A percentile compares a stretch with the other conserved stretches of the same genome.
Evolutionary conservation across 148 eudicot species (phyloP).

Genomic region (Gaultheria prostrata): DNA sequence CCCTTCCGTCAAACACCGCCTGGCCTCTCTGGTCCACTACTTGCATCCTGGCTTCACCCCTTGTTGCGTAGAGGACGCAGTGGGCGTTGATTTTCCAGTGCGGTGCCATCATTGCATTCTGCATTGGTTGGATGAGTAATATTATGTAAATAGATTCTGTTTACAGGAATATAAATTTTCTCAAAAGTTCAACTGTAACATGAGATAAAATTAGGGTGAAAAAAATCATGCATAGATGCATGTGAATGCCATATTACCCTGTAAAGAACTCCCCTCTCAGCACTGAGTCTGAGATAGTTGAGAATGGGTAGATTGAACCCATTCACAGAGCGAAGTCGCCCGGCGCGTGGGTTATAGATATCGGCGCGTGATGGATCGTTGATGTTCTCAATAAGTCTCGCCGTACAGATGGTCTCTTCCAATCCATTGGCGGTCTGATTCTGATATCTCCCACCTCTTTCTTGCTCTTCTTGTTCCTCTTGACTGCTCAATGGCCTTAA

Average conservation of each 20-base stretch:
- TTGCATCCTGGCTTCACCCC: constrained; percentile 23
- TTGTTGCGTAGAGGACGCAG: no score
- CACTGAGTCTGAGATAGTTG: constrained; percentile 16
- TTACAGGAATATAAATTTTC: no score
- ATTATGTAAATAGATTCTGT: no score
- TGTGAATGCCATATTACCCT: not conserved
- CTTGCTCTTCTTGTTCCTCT: constrained; percentile 17
- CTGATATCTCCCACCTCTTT: not conserved
- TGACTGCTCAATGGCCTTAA: constrained; percentile 37
- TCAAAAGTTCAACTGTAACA: no score
- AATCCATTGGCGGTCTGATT: constrained; percentile 35
- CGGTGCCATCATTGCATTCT: no score
- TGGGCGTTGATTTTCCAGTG: not conserved
- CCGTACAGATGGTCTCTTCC: constrained; percentile 66
- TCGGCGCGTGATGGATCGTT: constrained; percentile 56
- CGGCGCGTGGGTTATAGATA: constrained; percentile 61
- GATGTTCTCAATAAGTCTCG: constrained; percentile 46
- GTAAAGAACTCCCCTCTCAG: no score
- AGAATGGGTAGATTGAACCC: constrained; percentile 67
- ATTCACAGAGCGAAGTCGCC: constrained; percentile 49
- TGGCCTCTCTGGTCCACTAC: constrained; percentile 57
- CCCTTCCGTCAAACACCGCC: constrained; percentile 47
- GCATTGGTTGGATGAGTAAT: no score
- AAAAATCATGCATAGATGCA: not conserved
- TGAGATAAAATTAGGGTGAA: no score